phyloP scores from a whole-genome alignment of 2,329 filamentous ascomycete species.

The Drechslerella stenobrocha region DNA sequence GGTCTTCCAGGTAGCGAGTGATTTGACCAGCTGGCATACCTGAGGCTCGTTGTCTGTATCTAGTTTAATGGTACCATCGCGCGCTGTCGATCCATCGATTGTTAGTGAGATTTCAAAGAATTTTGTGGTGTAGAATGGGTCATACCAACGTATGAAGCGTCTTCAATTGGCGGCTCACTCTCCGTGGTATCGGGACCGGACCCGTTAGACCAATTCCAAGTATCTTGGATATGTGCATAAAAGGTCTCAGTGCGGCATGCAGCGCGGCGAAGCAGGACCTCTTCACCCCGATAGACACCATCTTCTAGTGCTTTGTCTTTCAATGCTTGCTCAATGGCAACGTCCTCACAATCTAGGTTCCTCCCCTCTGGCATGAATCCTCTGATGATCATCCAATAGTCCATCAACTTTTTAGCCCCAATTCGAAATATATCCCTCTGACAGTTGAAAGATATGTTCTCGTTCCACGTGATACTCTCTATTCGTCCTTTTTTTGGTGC shows the following conservation, averaged over 20 bases:
- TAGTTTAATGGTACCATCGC: constrained; percentile 26
- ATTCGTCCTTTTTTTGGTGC: constrained; percentile 16
- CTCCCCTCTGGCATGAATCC: constrained; percentile 15
- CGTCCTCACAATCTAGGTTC: constrained; percentile 20
- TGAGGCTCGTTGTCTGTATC: constrained; percentile 23
- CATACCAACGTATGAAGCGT: constrained; percentile 19
- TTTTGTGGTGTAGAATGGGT: background rate
- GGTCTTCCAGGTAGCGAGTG: constrained; percentile 15
- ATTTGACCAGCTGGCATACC: constrained; percentile 27
- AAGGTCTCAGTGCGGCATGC: constrained; percentile 35
- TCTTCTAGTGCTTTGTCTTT: constrained; percentile 34
- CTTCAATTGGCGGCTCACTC: constrained; percentile 15
- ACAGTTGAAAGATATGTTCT: constrained; percentile 29
- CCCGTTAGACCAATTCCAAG: constrained; percentile 17
- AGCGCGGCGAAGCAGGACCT: constrained; percentile 27
- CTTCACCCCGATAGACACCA: constrained; percentile 20
- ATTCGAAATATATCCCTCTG: constrained; percentile 37
- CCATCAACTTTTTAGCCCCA: constrained; percentile 13
- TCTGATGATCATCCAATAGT: constrained; percentile 33
- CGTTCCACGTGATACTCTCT: constrained; percentile 22
- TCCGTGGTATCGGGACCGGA: background rate
- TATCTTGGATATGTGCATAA: constrained; percentile 32
- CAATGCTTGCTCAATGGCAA: constrained; percentile 19
- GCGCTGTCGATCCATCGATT: constrained; percentile 2
- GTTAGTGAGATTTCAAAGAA: background rate